These are phyloP conservation scores for Blastocystis sp. DNA, from an alignment of 352 stramenopile species.

Conservation along the genomic window DNA sequence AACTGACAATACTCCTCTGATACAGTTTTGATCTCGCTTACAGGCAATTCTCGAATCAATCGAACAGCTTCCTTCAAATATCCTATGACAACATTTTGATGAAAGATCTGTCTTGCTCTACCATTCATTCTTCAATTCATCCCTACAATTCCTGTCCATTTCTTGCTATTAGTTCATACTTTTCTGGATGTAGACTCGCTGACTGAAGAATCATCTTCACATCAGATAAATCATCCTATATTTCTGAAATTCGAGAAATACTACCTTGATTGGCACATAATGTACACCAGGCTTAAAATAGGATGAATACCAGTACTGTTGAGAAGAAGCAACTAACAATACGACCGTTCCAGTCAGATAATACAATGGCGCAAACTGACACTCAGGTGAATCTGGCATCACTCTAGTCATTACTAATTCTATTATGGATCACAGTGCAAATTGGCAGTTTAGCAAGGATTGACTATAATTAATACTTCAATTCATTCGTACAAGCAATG, in stretches of 20 bases:
- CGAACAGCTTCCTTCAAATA: background rate
- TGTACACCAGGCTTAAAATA: background rate
- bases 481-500: background rate
- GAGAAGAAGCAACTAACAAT: background rate
- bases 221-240: background rate
- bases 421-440: background rate
- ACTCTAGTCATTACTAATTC: background rate
- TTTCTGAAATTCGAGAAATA: background rate
- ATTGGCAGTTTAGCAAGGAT: background rate
- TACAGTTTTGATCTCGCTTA: too few relatives aligned
- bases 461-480: background rate
- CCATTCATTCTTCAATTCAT: background rate
- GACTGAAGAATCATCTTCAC: background rate
- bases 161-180: background rate
- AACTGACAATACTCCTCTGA: background rate
- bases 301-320: background rate
- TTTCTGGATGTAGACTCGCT: background rate
- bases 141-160: background rate
- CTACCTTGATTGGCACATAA: background rate
- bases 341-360: background rate
- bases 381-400: background rate
- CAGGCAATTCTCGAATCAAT: too few relatives aligned
- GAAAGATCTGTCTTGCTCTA: background rate
- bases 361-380: background rate
- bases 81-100: background rate